phyloP scores from a whole-genome alignment of 208 protist genomes.

The Naegleria fowleri region DNA sequence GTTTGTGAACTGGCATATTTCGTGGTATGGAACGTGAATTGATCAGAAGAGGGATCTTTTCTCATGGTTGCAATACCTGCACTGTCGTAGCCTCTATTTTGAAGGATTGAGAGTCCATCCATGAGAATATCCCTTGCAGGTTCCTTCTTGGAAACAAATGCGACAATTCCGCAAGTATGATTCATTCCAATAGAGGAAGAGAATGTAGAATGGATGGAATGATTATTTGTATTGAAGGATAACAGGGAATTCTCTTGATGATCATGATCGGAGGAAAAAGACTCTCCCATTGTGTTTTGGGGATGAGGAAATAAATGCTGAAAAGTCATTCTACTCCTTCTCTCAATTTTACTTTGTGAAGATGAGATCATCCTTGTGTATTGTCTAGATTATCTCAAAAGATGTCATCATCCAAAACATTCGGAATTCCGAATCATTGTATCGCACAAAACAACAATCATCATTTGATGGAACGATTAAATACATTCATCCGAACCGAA shows the following conservation, averaged over 20 bases:
- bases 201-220: too few species aligned
- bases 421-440: too few species aligned
- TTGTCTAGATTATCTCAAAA: too few species aligned
- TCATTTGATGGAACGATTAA: conserved; percentile 95
- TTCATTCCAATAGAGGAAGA: background rate
- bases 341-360: background rate
- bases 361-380: too few species aligned
- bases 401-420: too few species aligned
- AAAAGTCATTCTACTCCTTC: background rate
- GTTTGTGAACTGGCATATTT: background rate
- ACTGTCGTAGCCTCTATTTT: conserved; percentile 91
- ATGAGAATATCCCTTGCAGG: conserved; percentile 55
- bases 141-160: background rate
- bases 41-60: conserved; percentile 39
- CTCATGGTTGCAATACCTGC: conserved; percentile 64
- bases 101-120: conserved; percentile 70
- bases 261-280: background rate
- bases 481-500: too few species aligned
- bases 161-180: conserved; percentile 21
- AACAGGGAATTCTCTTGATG: background rate
- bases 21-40: background rate
- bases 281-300: background rate
- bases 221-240: background rate
- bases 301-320: background rate
- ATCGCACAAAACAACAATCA: too few species aligned